These are phyloP conservation scores for Penicillium parvum DNA, from an alignment of 495 filamentous ascomycete species.

Conservation along the genomic window DNA sequence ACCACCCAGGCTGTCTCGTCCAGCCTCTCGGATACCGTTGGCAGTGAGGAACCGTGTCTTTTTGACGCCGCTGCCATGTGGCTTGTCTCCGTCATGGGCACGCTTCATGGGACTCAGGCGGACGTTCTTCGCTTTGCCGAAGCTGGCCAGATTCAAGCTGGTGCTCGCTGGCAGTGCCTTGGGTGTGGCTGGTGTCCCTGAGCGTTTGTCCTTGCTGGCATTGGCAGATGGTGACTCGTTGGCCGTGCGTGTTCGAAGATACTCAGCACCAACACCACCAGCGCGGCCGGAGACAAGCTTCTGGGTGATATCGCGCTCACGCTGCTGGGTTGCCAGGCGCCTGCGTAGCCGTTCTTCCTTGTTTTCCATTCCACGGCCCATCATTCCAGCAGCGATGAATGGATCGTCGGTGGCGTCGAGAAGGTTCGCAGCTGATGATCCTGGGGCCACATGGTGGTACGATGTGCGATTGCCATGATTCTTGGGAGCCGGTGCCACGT, in stretches of 20 bases:
- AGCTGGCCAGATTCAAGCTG: conserved; percentile 24
- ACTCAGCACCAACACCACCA: conserved; percentile 69
- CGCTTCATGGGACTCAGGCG: conserved; percentile 68
- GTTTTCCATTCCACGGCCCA: conserved; percentile 45
- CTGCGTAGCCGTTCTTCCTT: conserved; percentile 65
- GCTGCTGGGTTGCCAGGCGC: conserved; percentile 65
- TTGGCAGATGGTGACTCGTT: conserved; percentile 15
- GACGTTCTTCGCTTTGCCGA: conserved; percentile 45
- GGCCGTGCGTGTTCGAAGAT: conserved; percentile 53
- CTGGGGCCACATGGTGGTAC: conserved; percentile 21
- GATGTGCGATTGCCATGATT: conserved; percentile 19
- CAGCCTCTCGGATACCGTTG: conserved; percentile 71
- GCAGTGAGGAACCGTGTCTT: conserved; percentile 80
- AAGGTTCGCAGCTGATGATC: conserved; percentile 54
- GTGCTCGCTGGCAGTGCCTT: conserved; percentile 8
- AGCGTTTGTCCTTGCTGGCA: conserved; percentile 5
- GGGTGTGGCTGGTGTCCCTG: conserved; percentile 8
- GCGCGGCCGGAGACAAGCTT: conserved; percentile 58
- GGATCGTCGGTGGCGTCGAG: conserved; percentile 64
- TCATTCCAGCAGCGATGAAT: conserved; percentile 47
- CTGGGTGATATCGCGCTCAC: conserved; percentile 75
- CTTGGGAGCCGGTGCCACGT: conserved; percentile 45
- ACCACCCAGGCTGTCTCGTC: conserved; percentile 66
- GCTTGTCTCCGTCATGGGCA: conserved; percentile 30
- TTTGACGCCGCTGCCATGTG: conserved; percentile 48